These are phyloP conservation scores for Pulicaria dysenterica DNA, from an alignment of 129 eudicot genomes.

Conservation along the genomic window DNA sequence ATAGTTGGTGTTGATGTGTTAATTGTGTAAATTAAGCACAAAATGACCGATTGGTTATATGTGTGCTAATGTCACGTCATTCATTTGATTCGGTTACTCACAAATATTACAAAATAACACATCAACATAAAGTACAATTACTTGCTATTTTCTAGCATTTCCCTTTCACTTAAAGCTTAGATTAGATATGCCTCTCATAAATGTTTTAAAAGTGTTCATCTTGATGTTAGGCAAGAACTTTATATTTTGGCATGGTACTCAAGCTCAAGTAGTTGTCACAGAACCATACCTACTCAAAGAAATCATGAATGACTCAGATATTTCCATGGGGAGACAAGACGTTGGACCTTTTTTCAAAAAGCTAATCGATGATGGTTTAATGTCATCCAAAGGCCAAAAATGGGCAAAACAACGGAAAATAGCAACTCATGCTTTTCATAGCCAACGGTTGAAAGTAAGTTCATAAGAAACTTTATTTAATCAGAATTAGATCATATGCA, in stretches of 20 bases:
- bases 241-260: conserved; percentile 38
- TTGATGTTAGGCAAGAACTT: conserved; percentile 31
- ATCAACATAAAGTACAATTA: too few species aligned
- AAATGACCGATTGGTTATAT: too few species aligned
- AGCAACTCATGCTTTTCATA: conserved; percentile 46
- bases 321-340: conserved; percentile 24
- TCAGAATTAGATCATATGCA: too few species aligned
- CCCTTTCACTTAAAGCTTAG: not conserved
- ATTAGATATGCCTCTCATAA: not conserved
- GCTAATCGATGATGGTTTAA: conserved; percentile 36
- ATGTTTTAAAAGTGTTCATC: not conserved
- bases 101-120: too few species aligned
- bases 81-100: too few species aligned
- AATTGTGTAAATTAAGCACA: too few species aligned
- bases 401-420: conserved; percentile 41
- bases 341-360: conserved; percentile 12
- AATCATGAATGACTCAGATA: conserved; percentile 26
- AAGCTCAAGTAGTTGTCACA: conserved; percentile 21
- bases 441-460: conserved; percentile 24
- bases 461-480: not conserved
- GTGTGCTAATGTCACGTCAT: too few species aligned
- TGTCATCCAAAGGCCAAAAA: conserved; percentile 33
- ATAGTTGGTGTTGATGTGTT: too few species aligned
- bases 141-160: too few species aligned
- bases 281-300: conserved; percentile 34